Evolutionary conservation across 208 protist species (phyloP).

Genomic region (Histomonas meleagridis): DNA sequence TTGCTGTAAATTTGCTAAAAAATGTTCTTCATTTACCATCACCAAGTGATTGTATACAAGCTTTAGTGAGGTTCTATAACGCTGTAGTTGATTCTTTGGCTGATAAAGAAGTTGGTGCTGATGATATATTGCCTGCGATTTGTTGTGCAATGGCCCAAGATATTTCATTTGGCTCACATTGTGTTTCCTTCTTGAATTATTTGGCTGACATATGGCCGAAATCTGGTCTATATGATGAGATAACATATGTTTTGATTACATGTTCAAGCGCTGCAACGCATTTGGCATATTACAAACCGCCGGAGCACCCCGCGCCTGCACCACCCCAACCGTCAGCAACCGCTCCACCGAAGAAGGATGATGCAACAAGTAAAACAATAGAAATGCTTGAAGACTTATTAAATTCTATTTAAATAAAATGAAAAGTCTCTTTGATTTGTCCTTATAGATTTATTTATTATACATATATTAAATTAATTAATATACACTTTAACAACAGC

Average conservation of each 20-base stretch:
- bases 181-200: conserved; percentile 7
- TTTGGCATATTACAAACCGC: not conserved
- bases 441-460: too few species aligned
- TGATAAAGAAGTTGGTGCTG: not conserved
- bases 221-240: not conserved
- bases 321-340: not conserved
- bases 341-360: not conserved
- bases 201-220: not conserved
- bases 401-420: not conserved
- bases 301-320: not conserved
- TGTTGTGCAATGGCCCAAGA: not conserved
- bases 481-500: too few species aligned
- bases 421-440: too few species aligned
- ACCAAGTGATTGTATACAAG: not conserved
- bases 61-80: not conserved
- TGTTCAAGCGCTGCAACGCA: not conserved
- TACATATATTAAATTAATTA: too few species aligned
- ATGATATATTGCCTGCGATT: conserved; percentile 20
- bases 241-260: not conserved
- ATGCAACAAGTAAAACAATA: too few species aligned
- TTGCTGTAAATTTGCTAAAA: not conserved
- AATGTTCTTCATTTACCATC: not conserved
- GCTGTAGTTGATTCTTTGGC: not conserved
- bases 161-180: not conserved
- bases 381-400: not conserved